A percentile compares a stretch with the other conserved stretches of the same genome.
phyloP scores from a whole-genome alignment of 164 flowering plant species.

The Litsea cubeba region DNA sequence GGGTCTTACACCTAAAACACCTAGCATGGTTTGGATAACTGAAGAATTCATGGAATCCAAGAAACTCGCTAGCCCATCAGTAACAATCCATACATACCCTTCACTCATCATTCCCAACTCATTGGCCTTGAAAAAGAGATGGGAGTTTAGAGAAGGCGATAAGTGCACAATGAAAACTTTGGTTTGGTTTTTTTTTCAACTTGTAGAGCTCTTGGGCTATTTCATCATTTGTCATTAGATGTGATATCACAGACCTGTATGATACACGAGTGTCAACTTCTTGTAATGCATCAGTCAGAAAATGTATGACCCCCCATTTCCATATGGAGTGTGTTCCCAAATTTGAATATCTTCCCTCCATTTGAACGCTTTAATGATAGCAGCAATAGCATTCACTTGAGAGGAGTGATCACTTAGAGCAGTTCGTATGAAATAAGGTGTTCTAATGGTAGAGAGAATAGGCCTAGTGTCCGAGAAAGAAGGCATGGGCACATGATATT shows the following conservation, averaged over 20 bases:
- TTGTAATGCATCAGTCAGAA: constrained; percentile 16
- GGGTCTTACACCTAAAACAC: constrained; percentile 21
- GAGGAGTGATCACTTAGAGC: constrained; percentile 13
- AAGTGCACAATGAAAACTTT: constrained; percentile 23
- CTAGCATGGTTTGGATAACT: constrained; percentile 20
- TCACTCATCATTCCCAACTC: constrained; percentile 16
- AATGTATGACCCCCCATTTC: constrained; percentile 14
- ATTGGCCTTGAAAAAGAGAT: no score
- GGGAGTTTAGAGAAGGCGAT: constrained; percentile 11
- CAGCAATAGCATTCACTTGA: constrained; percentile 15
- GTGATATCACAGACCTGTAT: no score
- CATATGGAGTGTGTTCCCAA: constrained; percentile 24
- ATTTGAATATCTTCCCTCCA: constrained; percentile 20
- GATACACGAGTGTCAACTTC: constrained; percentile 4
- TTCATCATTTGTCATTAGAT: constrained; percentile 7
- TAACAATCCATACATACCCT: constrained; percentile 20
- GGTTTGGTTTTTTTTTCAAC: constrained; percentile 17
- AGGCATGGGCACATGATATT: constrained; percentile 19
- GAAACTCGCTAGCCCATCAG: constrained; percentile 13
- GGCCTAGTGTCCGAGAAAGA: constrained; percentile 22
- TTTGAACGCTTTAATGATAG: constrained; percentile 13
- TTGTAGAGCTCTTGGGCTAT: constrained; percentile 20
- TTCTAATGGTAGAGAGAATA: constrained; percentile 9
- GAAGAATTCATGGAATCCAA: constrained; percentile 14
- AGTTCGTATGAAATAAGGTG: constrained; percentile 21